Base-by-base conservation (phyloP, 345 rosid genomes). In the Tarenaya hassleriana region DNA sequence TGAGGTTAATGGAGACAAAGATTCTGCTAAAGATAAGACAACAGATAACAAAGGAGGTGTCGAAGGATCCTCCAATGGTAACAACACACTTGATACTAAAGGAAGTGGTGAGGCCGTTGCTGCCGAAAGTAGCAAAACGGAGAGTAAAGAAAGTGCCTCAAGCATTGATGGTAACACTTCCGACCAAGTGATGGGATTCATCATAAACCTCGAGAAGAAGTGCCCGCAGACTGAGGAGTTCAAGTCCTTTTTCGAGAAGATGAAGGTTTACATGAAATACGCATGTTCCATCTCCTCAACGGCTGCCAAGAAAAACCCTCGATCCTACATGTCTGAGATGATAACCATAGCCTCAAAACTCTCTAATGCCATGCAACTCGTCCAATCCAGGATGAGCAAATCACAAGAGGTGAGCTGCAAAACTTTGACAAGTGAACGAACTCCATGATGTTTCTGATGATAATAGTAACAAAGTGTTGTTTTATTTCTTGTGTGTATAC, bases 191-290 rank as follows among this genome's bases (percentile, higher is more conserved):
- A 37, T 52, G 42, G 4, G 18, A 38, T 64, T 64, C 49, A 7
- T 64, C 27, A 50, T 57, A 62, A 57, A 44, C 63, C 49, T 57
- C 12, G 69, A 64, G 41, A 57, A 57, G 48, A 57, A 64, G 53
- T 57, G 69, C 50, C 63, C 69, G 0, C 34, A n/a, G 5, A 64
- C 57, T 14, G 69, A 57, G 29, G 69, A 64, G 32, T 64, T n/a
- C 43, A 64, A 58, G 34, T 15, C 31, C 3, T 65, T 65, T 53
- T 58, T 65, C 20, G 69, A 58, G 50, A 52, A 65, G 9, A 47
- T 65, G 7, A 65, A 58, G 37, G 21, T 17, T 15, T 50, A 48
- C 18, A 58, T 65, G 69, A 39, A 31, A 16, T 47, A 9, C 11
- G 40, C 40, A 35, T 35, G 11, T 11, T 11, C 40, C 9, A n/a